Evolutionary conservation across 2,329 filamentous ascomycete species (phyloP), one percentile per base, ranked within the genome.

Genomic region (Harringtonia lauricola): DNA sequence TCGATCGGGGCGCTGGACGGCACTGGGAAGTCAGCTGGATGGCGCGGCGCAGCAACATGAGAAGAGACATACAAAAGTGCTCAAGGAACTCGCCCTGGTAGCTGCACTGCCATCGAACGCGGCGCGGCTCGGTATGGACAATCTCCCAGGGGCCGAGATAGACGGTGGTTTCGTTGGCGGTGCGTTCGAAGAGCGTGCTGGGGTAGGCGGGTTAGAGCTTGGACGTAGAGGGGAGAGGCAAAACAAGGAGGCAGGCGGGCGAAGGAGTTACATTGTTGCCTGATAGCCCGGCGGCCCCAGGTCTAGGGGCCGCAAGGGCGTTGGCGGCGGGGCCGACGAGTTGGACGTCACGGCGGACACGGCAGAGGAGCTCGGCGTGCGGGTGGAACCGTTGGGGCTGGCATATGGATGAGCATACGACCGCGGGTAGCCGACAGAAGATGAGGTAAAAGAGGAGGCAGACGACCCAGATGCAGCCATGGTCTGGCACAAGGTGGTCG

Each of bases 131-230:
- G 33, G 63, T 62, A 35, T 65, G 65, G 33, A 70, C 59, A 30
- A 72, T 61, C 52, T 72, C 67, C 70, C 69, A 73, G 5, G 70
- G 70, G n/a, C 70, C 70, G 8, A 74, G 62, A 48, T 72, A 72
- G 37, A 73, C 59, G 13, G 68, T 70, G 39, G 62, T 63, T 52
- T 74, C 69, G 51, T 68, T 62, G 30, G 63, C 53, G 8, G 68
- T 71, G 39, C 68, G 64, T 50, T 71, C 67, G 47, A 68, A 72
- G n/a, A 73, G 62, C 37, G 62, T 67, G 60, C 70, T 73, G 34
- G n/a, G 6, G 2, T 17, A 19, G 10, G 24, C 9, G 13, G 31
- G 39, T 41, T 36, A 41, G 39, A 13, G 12, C 21, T n/a, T 18
- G 3, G 35, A 30, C 14, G 19, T 26, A 18, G 12, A 2, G 18